Base-by-base conservation (phyloP, 768 basidiomycete species). In the Mrakia blollopis region DNA sequence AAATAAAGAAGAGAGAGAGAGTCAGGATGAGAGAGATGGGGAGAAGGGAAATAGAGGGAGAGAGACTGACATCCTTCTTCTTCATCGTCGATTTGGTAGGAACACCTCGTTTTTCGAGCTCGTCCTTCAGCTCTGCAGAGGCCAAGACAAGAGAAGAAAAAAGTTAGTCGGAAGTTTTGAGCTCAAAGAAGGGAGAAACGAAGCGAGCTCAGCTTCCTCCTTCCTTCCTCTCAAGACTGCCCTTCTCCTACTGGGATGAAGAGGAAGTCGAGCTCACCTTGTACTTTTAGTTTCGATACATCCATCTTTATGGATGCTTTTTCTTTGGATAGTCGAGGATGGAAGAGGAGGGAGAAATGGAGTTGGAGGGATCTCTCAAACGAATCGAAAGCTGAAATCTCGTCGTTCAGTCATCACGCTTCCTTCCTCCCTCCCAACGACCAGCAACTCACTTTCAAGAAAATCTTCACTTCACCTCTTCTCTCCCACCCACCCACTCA, bases 21-120 rank as follows among this genome's bases (percentile, higher is more conserved):
- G 47, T 16, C 23, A 13, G 44, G 9, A 39, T 44, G 35, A 30
- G 3, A 47, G 25, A 57, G 10, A 37, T 57, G 37, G 62, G 57
- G 32, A 7, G 57, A 30, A 37, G 10, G 25, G 30, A 54, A 39
- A 21, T n/a, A 2, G 52, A 57, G 14, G 8, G 23, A 21, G 61
- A 25, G 32, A 16, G 21, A 60, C 74, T 16, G 10, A 74, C 74
- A 8, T 75, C 60, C 68, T 76, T 76, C 75, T 76, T 76, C 75
- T 76, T 76, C 11, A 57, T 47, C 11, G 30, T 23, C 37, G 62
- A 62, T 25, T 52, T 28, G 18, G n/a, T 44, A 35, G 50, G 0
- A 8, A 70, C n/a, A 8, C 21, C n/a, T 11, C 67, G 52, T 30
- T 61, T 41, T 23, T 62, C 68, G 68, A 76, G 75, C 60, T 76